These are phyloP conservation scores for Conticribra guillardii DNA, from an alignment of 108 stramenopile species.

Conservation along the genomic window DNA sequence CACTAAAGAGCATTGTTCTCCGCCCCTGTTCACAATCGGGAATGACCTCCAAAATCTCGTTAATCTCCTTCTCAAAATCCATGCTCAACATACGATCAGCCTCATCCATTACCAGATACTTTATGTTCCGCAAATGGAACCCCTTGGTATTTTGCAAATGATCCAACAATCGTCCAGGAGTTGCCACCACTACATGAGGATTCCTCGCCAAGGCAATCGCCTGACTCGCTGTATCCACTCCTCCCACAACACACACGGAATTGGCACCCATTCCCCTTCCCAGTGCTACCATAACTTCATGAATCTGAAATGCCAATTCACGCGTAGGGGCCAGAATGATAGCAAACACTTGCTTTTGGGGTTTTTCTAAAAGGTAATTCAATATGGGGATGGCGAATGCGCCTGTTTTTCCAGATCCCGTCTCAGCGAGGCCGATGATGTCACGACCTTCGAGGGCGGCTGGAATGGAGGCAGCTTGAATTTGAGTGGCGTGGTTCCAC, in stretches of 20 bases:
- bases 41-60: constrained; percentile 90
- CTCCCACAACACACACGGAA: constrained; percentile 96
- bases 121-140: constrained; percentile 88
- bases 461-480: constrained; percentile 92
- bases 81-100: constrained; percentile 97
- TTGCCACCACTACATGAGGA: constrained; percentile 98
- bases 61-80: constrained; percentile 93
- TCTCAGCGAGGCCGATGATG: constrained; percentile 92
- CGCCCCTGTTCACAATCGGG: constrained; percentile 76
- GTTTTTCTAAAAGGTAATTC: constrained; percentile 88
- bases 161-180: constrained; percentile 97
- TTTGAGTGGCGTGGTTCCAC: constrained; percentile 93
- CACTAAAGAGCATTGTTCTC: constrained; percentile 95
- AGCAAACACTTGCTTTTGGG: constrained; percentile 78
- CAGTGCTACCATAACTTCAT: constrained; percentile 94
- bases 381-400: constrained; percentile 95
- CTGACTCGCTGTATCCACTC: constrained; percentile 94
- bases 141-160: constrained; percentile 99
- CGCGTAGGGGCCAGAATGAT: constrained; percentile 97
- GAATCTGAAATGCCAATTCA: constrained; percentile 99
- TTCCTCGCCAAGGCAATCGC: constrained; percentile 95
- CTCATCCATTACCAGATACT: constrained; percentile 97
- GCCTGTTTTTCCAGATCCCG: constrained; percentile 95
- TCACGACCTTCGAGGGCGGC: constrained; percentile 86
- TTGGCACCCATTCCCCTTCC: constrained; percentile 90